Base-by-base conservation (phyloP, 176 grass and related monocot species). In the Musa schizocarpa region DNA sequence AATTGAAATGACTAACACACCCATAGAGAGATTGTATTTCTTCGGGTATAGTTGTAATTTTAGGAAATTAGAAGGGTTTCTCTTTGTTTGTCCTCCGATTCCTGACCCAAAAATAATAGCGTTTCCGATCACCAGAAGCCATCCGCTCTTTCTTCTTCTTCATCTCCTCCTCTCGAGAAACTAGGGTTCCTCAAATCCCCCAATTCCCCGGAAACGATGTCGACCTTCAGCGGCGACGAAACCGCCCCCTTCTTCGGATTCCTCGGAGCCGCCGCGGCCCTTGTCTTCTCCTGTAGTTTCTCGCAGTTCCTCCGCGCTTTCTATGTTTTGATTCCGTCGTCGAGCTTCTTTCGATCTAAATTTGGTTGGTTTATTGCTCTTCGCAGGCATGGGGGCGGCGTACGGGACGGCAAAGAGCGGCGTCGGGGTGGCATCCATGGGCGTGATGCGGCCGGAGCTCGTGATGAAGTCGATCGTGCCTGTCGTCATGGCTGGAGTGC, bases 191-290 rank as follows among this genome's bases (percentile, higher is more conserved):
- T 6, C 9, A 21, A 62, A 62, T 17, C 57, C 14, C 52, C n/a
- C 12, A 13, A 9, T 8, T 57, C 53, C 13, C 19, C 13, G 0
- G 23, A 9, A n/a, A 29, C 52, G 52, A 74, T 74, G 72, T 74
- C 72, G 52, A 74, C 16, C 53, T 74, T 99, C 81, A 94, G 91
- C 84, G 96, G 91, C 68, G 96, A 99, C 82, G 96, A 95, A 88
- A 99, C 91, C 43, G 96, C 96, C 11, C 95, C 96, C 55, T 99
- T 99, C 91, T 99, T 99, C 82, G 96, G 96, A 73, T 99, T 99
- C 86, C 96, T 99, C 27, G 96, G 96, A 75, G 96, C 96, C 61
- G 88, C 96, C 69, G 88, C 96, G 1, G 96, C 96, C 27, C 96
- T 99, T 61, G 85, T 99, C 34, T 99, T 99, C 91, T 99, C 96